phyloP scores from a whole-genome alignment of 768 basidiomycete genomes.

The Leccinum fibrillosum region DNA sequence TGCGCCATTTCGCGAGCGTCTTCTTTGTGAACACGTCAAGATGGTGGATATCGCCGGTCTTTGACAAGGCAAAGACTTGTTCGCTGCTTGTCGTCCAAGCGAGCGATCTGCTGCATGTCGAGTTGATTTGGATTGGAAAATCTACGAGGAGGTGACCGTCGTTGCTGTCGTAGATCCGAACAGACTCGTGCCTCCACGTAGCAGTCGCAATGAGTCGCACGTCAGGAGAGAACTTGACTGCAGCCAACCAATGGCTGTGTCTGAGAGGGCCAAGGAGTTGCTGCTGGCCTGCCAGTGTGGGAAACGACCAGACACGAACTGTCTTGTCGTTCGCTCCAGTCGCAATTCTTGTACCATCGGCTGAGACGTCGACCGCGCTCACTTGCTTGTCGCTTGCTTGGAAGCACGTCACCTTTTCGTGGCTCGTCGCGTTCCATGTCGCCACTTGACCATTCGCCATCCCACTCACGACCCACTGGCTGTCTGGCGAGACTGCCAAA shows the following conservation, averaged over 20 bases:
- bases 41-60: not conserved
- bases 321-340: not conserved
- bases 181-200: not conserved
- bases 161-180: not conserved
- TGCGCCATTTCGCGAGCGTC: not conserved
- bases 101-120: not conserved
- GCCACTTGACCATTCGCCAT: not conserved
- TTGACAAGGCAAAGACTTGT: not conserved
- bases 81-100: not conserved
- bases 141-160: not conserved
- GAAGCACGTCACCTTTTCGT: not conserved
- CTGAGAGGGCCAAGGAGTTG: not conserved
- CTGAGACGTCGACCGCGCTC: not conserved
- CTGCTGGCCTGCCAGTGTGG: not conserved
- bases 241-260: not conserved
- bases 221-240: not conserved
- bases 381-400: not conserved
- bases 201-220: not conserved
- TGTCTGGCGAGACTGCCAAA: not conserved
- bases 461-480: not conserved
- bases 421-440: not conserved
- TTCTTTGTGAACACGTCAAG: not conserved
- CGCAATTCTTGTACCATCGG: not conserved
- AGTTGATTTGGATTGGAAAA: not conserved
- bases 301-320: not conserved